Conservation (phyloP, 2,329 filamentous ascomycete species). For the Exserohilum turcica region DNA sequence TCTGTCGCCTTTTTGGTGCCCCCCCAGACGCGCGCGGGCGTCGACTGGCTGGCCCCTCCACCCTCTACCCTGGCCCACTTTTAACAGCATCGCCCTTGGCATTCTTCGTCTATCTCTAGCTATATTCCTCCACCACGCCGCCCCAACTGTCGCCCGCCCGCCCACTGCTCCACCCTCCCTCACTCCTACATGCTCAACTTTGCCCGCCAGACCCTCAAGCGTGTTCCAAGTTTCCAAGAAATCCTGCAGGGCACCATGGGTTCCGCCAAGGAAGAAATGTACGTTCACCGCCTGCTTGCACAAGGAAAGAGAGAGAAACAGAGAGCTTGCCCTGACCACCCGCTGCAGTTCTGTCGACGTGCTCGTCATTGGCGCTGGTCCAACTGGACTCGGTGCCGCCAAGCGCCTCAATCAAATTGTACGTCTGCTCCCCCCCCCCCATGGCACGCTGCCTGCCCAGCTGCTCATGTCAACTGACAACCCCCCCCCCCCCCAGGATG, state of each 20-base stretch:
- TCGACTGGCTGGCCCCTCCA: conserved; percentile 7
- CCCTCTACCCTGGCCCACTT: conserved; percentile 16
- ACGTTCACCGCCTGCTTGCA: conserved; percentile 38
- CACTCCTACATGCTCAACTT: conserved; percentile 46
- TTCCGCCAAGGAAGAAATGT: conserved; percentile 51
- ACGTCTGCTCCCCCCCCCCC: conserved; percentile 49
- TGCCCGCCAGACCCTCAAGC: conserved; percentile 48
- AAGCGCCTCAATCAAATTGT: conserved; percentile 98
- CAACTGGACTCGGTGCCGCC: conserved; percentile 94
- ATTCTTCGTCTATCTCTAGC: conserved; percentile 29
- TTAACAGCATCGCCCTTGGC: conserved; percentile 34
- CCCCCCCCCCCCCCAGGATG: conserved; percentile 77
- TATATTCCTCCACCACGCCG: conserved; percentile 33
- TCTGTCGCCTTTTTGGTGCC: background rate
- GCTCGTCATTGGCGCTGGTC: conserved; percentile 96
- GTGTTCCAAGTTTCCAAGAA: conserved; percentile 51
- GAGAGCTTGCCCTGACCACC: conserved; percentile 27
- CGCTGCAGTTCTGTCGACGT: conserved; percentile 84
- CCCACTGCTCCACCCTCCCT: conserved; percentile 22
- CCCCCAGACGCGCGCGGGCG: background rate
- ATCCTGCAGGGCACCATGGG: conserved; percentile 48
- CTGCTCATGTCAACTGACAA: conserved; percentile 31
- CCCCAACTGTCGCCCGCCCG: conserved; percentile 19
- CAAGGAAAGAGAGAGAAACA: too few species aligned
- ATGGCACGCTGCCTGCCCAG: conserved; percentile 15